These are phyloP conservation scores for Dictyostelium purpureum DNA, from an alignment of 78 protist species.

Conservation along the genomic window DNA sequence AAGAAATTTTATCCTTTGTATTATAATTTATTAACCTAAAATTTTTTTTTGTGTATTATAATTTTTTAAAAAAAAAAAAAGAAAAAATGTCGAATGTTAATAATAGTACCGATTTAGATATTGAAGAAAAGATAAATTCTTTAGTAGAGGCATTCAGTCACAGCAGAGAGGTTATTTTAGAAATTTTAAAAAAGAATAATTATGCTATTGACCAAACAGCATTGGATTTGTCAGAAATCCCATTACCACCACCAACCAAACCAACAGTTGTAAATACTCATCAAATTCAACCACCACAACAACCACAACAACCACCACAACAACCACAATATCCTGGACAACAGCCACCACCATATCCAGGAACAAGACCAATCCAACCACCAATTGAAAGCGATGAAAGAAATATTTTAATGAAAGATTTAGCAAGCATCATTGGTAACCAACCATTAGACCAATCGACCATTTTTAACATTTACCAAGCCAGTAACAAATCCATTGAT, in stretches of 20 bases:
- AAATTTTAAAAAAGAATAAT: constrained; percentile 53
- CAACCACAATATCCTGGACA: constrained; percentile 12
- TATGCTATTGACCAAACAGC: constrained; percentile 45
- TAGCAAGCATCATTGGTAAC: constrained; percentile 17
- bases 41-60: no score
- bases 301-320: background rate
- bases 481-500: constrained; percentile 1
- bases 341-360: background rate
- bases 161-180: constrained; percentile 20
- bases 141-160: constrained; percentile 14
- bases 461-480: constrained; percentile 30
- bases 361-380: background rate
- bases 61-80: no score
- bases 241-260: background rate
- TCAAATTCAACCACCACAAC: background rate
- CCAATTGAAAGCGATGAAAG: constrained; percentile 7
- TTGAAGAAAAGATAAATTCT: constrained; percentile 6
- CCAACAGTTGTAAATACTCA: background rate
- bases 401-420: background rate
- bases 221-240: constrained; percentile 41
- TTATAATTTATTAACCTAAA: no score
- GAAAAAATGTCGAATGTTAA: no score
- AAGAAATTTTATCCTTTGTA: no score
- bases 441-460: constrained; percentile 34
- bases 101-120: constrained; percentile 27